A percentile compares a stretch with the other conserved stretches of the same genome.
These are phyloP conservation scores for Acrodontium crateriforme DNA, from an alignment of 2,329 filamentous ascomycete species.

Conservation along the genomic window DNA sequence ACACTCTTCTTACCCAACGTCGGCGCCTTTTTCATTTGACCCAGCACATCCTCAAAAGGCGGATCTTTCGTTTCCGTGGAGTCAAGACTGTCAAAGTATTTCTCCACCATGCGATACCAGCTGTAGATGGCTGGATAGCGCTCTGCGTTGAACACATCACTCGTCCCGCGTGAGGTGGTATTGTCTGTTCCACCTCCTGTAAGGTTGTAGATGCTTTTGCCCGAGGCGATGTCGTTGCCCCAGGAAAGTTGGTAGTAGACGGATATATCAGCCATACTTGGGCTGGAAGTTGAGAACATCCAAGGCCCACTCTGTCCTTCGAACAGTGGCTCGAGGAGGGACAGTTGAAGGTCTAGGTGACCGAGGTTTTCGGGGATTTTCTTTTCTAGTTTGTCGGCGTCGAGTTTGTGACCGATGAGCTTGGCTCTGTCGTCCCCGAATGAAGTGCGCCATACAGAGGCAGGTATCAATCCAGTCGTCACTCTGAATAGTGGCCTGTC, in stretches of 20 bases:
- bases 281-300: slow-evolving; percentile 22
- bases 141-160: slow-evolving; percentile 23
- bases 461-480: slow-evolving; percentile 28
- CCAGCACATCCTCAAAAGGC: slow-evolving; percentile 12
- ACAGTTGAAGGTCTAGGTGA: slow-evolving; percentile 25
- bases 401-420: slow-evolving; percentile 26
- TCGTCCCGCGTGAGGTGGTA: slow-evolving; percentile 10
- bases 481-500: slow-evolving; percentile 27
- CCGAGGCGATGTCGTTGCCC: slow-evolving; percentile 26
- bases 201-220: slow-evolving; percentile 22
- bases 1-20: slow-evolving; percentile 10
- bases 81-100: slow-evolving; percentile 19
- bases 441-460: slow-evolving; percentile 24
- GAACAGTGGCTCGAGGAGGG: slow-evolving; percentile 25
- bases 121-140: slow-evolving; percentile 23
- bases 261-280: slow-evolving; percentile 24
- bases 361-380: slow-evolving; percentile 27
- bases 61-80: slow-evolving; percentile 13
- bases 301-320: slow-evolving; percentile 16
- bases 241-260: slow-evolving; percentile 27
- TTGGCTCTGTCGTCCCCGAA: slow-evolving; percentile 27
- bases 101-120: slow-evolving; percentile 25
- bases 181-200: slow-evolving; percentile 23
- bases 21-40: slow-evolving; percentile 14
- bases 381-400: slow-evolving; percentile 24